A percentile compares a stretch with the other conserved stretches of the same genome.
phyloP scores from a whole-genome alignment of 768 basidiomycete genomes.

The Mycena alexandri region DNA sequence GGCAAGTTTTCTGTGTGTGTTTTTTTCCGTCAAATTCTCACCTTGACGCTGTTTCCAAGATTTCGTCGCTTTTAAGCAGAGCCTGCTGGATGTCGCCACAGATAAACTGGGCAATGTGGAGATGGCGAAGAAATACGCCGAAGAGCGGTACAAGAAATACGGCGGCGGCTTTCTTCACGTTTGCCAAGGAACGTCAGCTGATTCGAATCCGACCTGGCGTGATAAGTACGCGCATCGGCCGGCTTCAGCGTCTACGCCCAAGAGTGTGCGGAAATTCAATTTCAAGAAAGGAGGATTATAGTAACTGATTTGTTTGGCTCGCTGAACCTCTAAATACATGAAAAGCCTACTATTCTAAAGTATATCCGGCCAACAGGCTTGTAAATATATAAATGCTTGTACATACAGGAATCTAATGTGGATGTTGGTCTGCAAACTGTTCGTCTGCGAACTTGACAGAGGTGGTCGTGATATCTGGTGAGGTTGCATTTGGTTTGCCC shows the following conservation, averaged over 20 bases:
- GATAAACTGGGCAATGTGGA: slow-evolving; percentile 59
- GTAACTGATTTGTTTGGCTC: neutral
- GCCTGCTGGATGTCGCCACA: slow-evolving; percentile 57
- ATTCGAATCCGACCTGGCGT: slow-evolving; percentile 4
- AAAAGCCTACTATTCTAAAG: slow-evolving; percentile 10
- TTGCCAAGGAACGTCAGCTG: slow-evolving; percentile 40
- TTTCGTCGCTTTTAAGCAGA: slow-evolving; percentile 50
- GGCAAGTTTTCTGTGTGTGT: slow-evolving; percentile 51
- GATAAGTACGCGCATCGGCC: slow-evolving; percentile 25
- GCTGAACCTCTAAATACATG: neutral
- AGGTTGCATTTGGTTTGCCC: slow-evolving; percentile 38
- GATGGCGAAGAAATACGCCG: slow-evolving; percentile 52
- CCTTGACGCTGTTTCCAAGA: slow-evolving; percentile 42
- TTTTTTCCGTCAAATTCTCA: neutral
- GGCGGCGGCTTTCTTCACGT: slow-evolving; percentile 55
- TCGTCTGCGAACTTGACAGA: slow-evolving; percentile 59
- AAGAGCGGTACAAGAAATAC: slow-evolving; percentile 47
- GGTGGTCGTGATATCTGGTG: slow-evolving; percentile 43
- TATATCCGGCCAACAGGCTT: slow-evolving; percentile 4
- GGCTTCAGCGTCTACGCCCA: slow-evolving; percentile 11
- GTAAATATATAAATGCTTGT: slow-evolving; percentile 7
- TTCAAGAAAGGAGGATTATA: slow-evolving; percentile 1
- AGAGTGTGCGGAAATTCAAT: slow-evolving; percentile 17
- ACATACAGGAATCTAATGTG: slow-evolving; percentile 9
- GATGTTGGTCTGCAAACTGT: slow-evolving; percentile 30